A percentile compares a stretch with the other conserved stretches of the same genome.
These are phyloP conservation scores for Aspergillus melleus DNA, from an alignment of 2,329 filamentous ascomycete species.

Conservation along the genomic window DNA sequence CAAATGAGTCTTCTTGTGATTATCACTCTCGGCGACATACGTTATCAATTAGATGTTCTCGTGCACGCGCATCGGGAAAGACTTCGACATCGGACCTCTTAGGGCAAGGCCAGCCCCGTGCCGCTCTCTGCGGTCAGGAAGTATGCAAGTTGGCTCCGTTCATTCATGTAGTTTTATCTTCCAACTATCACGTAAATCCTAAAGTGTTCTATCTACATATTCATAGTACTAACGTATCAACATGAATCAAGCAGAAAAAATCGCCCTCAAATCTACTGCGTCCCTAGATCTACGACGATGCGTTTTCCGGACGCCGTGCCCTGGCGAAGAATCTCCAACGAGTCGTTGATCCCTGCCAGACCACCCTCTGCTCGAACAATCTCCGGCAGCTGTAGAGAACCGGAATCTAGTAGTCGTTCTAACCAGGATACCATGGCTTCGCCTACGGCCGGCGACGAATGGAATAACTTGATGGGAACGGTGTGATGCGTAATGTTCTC, in stretches of 20 bases:
- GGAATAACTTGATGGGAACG: slow-evolving; percentile 75
- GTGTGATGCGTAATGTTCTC: slow-evolving; percentile 58
- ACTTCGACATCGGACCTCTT: not conserved
- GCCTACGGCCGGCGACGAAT: slow-evolving; percentile 65
- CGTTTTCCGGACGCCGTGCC: slow-evolving; percentile 68
- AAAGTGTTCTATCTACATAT: not conserved
- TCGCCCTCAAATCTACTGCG: not conserved
- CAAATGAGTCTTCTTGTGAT: not conserved
- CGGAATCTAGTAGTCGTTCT: slow-evolving; percentile 60
- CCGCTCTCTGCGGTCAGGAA: too few species aligned
- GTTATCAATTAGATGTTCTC: not conserved
- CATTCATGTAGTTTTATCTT: too few species aligned
- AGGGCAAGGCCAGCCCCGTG: not conserved
- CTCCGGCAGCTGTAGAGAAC: slow-evolving; percentile 59
- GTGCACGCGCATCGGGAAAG: not conserved
- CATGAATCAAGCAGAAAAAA: not conserved
- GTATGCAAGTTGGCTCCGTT: too few species aligned
- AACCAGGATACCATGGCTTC: slow-evolving; percentile 65
- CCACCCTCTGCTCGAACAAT: slow-evolving; percentile 66
- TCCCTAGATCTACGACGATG: slow-evolving; percentile 56
- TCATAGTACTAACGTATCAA: not conserved
- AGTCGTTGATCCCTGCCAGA: slow-evolving; percentile 65
- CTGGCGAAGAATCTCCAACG: slow-evolving; percentile 64
- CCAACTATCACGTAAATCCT: too few species aligned
- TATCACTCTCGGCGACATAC: too few species aligned